These are phyloP conservation scores for Penicillium sp. DNA, from an alignment of 2,329 filamentous ascomycete species.

Conservation along the genomic window DNA sequence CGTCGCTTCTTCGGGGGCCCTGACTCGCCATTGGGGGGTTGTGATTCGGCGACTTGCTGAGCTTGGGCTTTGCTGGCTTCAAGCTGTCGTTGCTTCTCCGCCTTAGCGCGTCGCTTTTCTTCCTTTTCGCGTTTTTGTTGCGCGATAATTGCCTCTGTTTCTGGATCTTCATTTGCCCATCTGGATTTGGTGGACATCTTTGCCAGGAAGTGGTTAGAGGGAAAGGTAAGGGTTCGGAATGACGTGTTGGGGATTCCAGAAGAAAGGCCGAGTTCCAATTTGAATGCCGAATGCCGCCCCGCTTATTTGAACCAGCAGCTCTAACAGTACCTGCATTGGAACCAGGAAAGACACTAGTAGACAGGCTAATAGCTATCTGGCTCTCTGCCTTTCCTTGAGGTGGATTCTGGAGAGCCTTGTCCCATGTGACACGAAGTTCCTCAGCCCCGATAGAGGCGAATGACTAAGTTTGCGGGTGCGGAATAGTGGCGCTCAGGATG, in stretches of 20 bases:
- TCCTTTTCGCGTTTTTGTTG: constrained; percentile 78
- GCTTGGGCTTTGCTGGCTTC: constrained; percentile 49
- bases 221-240: constrained; percentile 15
- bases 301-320: background rate
- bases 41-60: constrained; percentile 24
- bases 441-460: too few species aligned
- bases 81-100: constrained; percentile 69
- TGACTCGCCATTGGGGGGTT: constrained; percentile 28
- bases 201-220: background rate
- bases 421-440: too few species aligned
- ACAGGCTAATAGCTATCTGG: too few species aligned
- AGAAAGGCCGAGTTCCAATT: constrained; percentile 31
- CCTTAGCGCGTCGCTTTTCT: constrained; percentile 79
- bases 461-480: too few species aligned
- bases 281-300: constrained; percentile 32
- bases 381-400: too few species aligned
- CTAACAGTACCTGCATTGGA: too few species aligned
- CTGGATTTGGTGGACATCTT: constrained; percentile 67
- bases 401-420: too few species aligned
- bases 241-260: constrained; percentile 24
- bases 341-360: too few species aligned
- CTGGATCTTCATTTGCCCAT: constrained; percentile 83
- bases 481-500: too few species aligned
- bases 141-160: constrained; percentile 65
- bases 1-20: constrained; percentile 55